Evolutionary conservation across 345 rosid genomes (phyloP).

Genomic region (Brassica carinata): DNA sequence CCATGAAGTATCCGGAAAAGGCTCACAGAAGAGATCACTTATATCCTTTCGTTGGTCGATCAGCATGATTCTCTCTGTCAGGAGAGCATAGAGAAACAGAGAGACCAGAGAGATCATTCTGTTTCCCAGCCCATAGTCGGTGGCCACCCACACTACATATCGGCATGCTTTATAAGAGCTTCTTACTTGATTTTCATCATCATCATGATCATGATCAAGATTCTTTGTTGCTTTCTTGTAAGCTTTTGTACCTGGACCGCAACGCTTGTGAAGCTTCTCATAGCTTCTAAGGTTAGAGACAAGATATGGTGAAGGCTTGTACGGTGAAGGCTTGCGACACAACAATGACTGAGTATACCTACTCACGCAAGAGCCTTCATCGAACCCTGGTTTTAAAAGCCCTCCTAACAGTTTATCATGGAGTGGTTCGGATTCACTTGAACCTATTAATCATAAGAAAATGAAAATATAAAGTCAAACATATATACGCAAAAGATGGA

Average conservation of each 20-base stretch:
- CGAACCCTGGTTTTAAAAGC: slow-evolving; percentile 32
- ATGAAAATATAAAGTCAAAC: not conserved
- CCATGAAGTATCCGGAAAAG: slow-evolving; percentile 61
- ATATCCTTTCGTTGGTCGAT: slow-evolving; percentile 54
- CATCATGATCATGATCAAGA: slow-evolving; percentile 10
- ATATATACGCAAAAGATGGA: not conserved
- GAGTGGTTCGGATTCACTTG: not conserved
- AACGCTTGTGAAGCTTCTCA: slow-evolving; percentile 44
- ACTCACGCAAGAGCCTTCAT: slow-evolving; percentile 40
- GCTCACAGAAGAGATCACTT: slow-evolving; percentile 64
- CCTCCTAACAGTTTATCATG: slow-evolving; percentile 40
- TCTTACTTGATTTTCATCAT: not conserved
- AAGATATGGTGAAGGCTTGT: slow-evolving; percentile 41
- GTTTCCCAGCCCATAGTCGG: slow-evolving; percentile 58
- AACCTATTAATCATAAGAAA: slow-evolving; percentile 15
- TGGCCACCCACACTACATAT: slow-evolving; percentile 58
- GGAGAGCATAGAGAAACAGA: slow-evolving; percentile 63
- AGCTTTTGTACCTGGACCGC: slow-evolving; percentile 42
- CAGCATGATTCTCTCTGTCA: slow-evolving; percentile 57
- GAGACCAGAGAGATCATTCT: slow-evolving; percentile 55
- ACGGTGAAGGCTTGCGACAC: slow-evolving; percentile 44
- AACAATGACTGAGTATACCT: slow-evolving; percentile 32
- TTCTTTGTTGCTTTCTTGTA: slow-evolving; percentile 29
- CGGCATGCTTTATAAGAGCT: slow-evolving; percentile 43
- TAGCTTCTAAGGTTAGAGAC: slow-evolving; percentile 45